Evolutionary conservation across 2,329 filamentous ascomycete species (phyloP).

Genomic region (Microcyclosporella mali): DNA sequence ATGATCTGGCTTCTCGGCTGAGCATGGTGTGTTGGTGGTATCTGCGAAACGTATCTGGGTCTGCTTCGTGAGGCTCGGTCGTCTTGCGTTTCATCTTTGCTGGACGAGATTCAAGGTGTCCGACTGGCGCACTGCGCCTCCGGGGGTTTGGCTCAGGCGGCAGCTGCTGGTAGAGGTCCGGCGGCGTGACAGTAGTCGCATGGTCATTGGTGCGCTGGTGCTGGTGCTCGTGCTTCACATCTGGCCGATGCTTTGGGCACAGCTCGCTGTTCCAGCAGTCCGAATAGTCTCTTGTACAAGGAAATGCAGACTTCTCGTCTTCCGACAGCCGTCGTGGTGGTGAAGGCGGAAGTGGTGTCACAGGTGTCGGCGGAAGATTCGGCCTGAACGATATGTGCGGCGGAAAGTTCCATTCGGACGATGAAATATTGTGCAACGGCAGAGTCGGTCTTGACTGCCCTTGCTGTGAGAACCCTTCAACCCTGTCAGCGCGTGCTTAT

Average conservation of each 20-base stretch:
- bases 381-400: slow-evolving; percentile 8
- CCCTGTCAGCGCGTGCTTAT: background rate
- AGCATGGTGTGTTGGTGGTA: slow-evolving; percentile 2
- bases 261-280: slow-evolving; percentile 17
- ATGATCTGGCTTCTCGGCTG: slow-evolving; percentile 4
- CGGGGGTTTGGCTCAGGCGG: slow-evolving; percentile 4
- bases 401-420: slow-evolving; percentile 9
- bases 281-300: slow-evolving; percentile 10
- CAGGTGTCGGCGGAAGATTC: slow-evolving; percentile 16
- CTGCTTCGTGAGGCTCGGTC: slow-evolving; percentile 7
- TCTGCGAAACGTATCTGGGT: slow-evolving; percentile 1
- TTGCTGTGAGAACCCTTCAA: slow-evolving; percentile 5
- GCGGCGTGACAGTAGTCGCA: background rate
- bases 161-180: background rate
- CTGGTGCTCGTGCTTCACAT: slow-evolving; percentile 2
- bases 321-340: slow-evolving; percentile 11
- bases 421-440: slow-evolving; percentile 4
- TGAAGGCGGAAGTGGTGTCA: slow-evolving; percentile 10
- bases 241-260: slow-evolving; percentile 15
- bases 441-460: slow-evolving; percentile 6
- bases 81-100: slow-evolving; percentile 13
- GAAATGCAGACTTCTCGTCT: slow-evolving; percentile 16
- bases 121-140: slow-evolving; percentile 9
- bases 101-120: slow-evolving; percentile 5
- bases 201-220: background rate